Base-by-base conservation (phyloP, 2,329 filamentous ascomycete genomes). In the Aspergillus carbonarius region DNA sequence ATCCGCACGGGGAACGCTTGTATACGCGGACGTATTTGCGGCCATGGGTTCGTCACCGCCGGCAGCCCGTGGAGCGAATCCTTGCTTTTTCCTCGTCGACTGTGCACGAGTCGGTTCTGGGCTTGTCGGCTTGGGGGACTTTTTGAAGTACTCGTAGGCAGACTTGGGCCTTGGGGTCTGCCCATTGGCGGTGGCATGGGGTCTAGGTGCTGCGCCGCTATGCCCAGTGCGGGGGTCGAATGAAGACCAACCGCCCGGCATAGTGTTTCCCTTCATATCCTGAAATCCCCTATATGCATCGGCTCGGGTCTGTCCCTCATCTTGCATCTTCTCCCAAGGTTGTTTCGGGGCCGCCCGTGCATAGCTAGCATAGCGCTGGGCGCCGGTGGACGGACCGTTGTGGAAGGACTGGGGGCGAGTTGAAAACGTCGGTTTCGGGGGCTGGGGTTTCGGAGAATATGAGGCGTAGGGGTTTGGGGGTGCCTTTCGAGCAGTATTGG, bases 41-140 rank as follows among this genome's bases (percentile, higher is more conserved):
- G 84, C 84, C 69, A 83, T 83, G 35, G 82, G 79, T 64, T 87
- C 85, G 66, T 87, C 85, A 35, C 79, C 83, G n/a, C 82, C 83
- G 32, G 83, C 83, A 32, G 83, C 78, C n/a, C 79, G 79, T 18
- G 85, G 84, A 56, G 85, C 82, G 66, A 86, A 88, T 4, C 83
- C 85, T 46, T 78, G 75, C 68, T 78, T 84, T 64, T 79, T 83
- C 37, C 82, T 82, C 3, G 78, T 75, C 4, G 76, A 74, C 27
- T 78, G 71, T 0, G 76, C 64, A 54, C 73, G 74, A n/a, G 73
- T 63, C 25, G 75, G 64, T 18, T 70, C 70, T 15, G 73, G 67
- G 46, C 68, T 71, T n/a, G 74, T 64, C 4, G 73, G 61, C 48
- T 68, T 75, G 55, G 59, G 64, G 40, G 61, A 66, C 30, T 68